Evolutionary conservation across 495 filamentous ascomycete species (phyloP).

Genomic region (Apiosordaria backusii): DNA sequence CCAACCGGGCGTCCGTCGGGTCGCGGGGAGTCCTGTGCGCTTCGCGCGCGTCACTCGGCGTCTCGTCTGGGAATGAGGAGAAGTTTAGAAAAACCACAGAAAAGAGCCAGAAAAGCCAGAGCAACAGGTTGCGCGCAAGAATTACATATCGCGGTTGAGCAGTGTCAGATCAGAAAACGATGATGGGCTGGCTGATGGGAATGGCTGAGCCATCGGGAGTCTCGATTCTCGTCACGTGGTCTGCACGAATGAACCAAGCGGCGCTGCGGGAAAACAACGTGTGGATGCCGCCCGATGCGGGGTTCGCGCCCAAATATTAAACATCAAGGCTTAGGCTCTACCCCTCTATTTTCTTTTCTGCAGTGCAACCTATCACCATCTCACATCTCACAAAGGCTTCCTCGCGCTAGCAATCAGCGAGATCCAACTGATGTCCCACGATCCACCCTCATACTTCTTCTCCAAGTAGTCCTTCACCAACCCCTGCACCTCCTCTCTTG

Average conservation of each 20-base stretch:
- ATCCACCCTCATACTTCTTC: conserved; percentile 33
- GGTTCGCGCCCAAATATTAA: conserved; percentile 13
- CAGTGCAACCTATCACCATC: conserved; percentile 2
- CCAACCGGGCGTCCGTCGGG: neutral
- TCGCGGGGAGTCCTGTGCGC: conserved; percentile 8
- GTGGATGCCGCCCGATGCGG: conserved; percentile 14
- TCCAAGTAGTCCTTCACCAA: conserved; percentile 34
- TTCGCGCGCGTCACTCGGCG: neutral
- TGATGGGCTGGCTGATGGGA: neutral
- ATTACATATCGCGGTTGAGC: neutral
- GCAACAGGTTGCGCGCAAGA: neutral
- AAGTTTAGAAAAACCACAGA: neutral
- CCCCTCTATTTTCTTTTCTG: neutral
- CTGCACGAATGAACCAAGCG: conserved; percentile 28
- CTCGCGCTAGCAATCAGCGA: conserved; percentile 33
- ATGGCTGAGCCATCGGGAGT: conserved; percentile 6
- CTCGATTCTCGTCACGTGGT: conserved; percentile 29
- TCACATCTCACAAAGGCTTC: conserved; percentile 20
- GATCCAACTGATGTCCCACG: conserved; percentile 39
- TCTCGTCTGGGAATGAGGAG: neutral
- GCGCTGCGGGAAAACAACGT: conserved; percentile 29
- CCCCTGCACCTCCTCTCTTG: conserved; percentile 31
- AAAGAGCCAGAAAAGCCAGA: neutral
- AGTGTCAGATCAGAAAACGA: neutral
- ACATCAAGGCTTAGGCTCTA: neutral